Percentiles rank a stretch among this genome's conserved stretches.
These are phyloP conservation scores for Durusdinium trenchii DNA, from an alignment of 73 alveolate species.

Conservation along the genomic window DNA sequence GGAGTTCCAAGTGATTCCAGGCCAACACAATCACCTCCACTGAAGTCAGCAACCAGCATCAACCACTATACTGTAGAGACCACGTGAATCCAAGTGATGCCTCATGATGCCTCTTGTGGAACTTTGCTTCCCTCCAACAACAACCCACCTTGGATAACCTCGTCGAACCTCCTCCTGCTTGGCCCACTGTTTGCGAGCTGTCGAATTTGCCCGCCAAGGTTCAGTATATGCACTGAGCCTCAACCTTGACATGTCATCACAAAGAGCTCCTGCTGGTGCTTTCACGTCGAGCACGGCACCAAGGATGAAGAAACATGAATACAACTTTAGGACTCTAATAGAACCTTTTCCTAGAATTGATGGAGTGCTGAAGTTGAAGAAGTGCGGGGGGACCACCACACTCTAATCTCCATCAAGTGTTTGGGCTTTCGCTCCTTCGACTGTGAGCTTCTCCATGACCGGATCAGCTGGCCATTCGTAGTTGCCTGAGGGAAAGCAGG, in stretches of 20 bases:
- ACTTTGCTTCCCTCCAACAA: not conserved
- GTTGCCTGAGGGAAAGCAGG: not conserved
- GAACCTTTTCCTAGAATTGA: not conserved
- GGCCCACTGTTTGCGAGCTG: not conserved
- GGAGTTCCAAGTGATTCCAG: not conserved
- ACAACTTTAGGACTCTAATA: not conserved
- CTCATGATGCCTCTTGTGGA: not conserved
- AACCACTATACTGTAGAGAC: not conserved
- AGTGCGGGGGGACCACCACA: not conserved
- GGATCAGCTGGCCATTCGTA: constrained; percentile 81
- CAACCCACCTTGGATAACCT: not conserved
- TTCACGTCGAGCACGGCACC: not conserved
- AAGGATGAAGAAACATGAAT: not conserved
- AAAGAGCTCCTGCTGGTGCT: constrained; percentile 20
- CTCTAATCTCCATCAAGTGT: not conserved
- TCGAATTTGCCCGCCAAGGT: not conserved
- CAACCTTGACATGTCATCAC: constrained; percentile 66
- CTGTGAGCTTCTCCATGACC: constrained; percentile 17
- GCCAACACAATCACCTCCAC: not conserved
- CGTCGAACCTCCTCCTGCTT: not conserved
- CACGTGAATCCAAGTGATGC: not conserved
- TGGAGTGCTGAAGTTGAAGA: not conserved
- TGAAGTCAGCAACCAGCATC: not conserved
- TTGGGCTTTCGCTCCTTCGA: constrained; percentile 21
- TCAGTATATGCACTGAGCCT: constrained; percentile 47